phyloP scores from a whole-genome alignment of 2,329 filamentous ascomycete species.

The Aspergillus niger region DNA sequence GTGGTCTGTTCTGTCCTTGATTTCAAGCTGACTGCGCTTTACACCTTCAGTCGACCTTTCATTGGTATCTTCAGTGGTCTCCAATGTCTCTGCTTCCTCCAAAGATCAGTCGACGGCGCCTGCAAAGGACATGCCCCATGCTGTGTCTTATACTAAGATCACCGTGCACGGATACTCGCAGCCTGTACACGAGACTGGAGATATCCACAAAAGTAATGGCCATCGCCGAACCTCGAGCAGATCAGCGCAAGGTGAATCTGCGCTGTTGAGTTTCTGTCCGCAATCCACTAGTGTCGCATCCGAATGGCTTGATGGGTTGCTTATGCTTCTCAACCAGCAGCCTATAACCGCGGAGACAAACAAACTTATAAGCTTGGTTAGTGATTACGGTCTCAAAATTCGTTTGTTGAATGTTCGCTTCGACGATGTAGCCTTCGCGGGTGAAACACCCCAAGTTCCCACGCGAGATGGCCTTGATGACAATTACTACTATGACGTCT shows the following conservation, averaged over 20 bases:
- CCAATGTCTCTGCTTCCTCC: conserved; percentile 76
- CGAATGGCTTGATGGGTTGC: conserved; percentile 92
- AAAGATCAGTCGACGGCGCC: conserved; percentile 52
- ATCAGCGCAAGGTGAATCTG: conserved; percentile 61
- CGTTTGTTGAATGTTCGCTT: conserved; percentile 86
- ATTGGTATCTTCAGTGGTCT: conserved; percentile 88
- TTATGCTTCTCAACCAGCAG: conserved; percentile 92
- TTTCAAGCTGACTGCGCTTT: conserved; percentile 7
- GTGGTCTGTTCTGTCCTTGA: neutral
- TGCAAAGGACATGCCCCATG: conserved; percentile 45
- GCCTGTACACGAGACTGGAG: conserved; percentile 30
- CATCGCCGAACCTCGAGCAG: conserved; percentile 36
- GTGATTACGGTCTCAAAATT: conserved; percentile 90
- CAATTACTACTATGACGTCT: conserved; percentile 88
- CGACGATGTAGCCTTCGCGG: conserved; percentile 71
- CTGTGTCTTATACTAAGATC: conserved; percentile 70
- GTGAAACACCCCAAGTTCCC: conserved; percentile 75
- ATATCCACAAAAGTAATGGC: conserved; percentile 37
- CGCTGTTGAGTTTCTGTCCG: conserved; percentile 81
- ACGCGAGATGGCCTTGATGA: conserved; percentile 83
- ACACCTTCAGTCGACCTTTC: conserved; percentile 68
- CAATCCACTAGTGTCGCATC: conserved; percentile 79
- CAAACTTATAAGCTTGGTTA: conserved; percentile 81
- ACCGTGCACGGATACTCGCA: conserved; percentile 76
- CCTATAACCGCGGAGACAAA: conserved; percentile 97